phyloP scores from a whole-genome alignment of 2,329 filamentous ascomycete genomes.

The Diaporthe aspalathi region DNA sequence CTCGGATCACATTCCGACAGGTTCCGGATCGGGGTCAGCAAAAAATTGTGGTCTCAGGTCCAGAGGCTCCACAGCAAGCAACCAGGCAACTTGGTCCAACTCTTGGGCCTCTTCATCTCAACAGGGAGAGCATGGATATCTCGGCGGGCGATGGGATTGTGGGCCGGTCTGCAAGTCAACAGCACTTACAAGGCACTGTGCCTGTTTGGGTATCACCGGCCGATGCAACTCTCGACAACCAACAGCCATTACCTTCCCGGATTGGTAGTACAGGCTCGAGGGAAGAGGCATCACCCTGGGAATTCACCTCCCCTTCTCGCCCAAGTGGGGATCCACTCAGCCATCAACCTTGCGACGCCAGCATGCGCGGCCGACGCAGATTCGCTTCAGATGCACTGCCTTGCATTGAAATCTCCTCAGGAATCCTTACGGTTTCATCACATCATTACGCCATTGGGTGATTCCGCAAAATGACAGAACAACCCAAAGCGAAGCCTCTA shows the following conservation, averaged over 20 bases:
- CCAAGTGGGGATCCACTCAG: constrained; percentile 5
- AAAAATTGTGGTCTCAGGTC: background rate
- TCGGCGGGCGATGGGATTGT: background rate
- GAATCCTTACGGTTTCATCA: constrained; percentile 26
- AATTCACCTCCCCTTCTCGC: background rate
- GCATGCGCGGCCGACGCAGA: constrained; percentile 10
- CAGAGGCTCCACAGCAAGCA: background rate
- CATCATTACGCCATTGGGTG: constrained; percentile 22
- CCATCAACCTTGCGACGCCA: constrained; percentile 11
- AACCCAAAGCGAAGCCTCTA: background rate
- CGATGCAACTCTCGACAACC: constrained; percentile 26
- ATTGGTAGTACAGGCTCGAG: constrained; percentile 10
- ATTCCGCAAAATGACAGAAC: background rate
- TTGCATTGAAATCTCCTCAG: constrained; percentile 13
- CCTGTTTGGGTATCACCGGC: constrained; percentile 26
- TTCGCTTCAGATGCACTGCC: constrained; percentile 16
- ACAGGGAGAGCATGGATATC: background rate
- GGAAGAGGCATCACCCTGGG: constrained; percentile 18
- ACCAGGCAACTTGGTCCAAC: background rate
- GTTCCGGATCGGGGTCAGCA: background rate
- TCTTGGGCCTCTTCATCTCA: constrained; percentile 7
- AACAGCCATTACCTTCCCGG: constrained; percentile 18
- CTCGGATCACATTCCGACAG: constrained; percentile 16
- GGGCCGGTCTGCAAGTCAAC: background rate
- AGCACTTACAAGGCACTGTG: constrained; percentile 4